Evolutionary conservation across 78 protist species (phyloP), one percentile per base, ranked within the genome.

Genomic region (Cyanophora paradoxa): DNA sequence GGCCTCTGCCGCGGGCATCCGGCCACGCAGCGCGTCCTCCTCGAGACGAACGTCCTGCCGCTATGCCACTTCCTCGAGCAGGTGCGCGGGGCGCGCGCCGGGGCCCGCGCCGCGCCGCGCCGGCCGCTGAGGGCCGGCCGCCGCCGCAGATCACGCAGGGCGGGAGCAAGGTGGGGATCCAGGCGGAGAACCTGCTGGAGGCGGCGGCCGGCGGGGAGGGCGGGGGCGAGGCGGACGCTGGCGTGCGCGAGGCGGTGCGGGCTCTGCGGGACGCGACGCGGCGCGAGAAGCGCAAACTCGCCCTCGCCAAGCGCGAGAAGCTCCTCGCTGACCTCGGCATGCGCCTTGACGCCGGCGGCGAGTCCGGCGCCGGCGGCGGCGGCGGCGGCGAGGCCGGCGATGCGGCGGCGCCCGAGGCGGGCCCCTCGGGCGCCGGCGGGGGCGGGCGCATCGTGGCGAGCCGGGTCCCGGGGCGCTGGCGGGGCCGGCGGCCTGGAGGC

Each of bases 11-110:
- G 0, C 0, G 28, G 72, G 85, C 31, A 79, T 66, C 71, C 70
- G 30, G 17, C 50, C 36, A 37, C 86, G 50, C 94, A 88, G 80
- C 24, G 2, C 19, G 19, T 42, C 24, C 46, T 82, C 5, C 16
- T 54, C 17, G 62, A 42, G 22, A 1, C 2, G 14, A 62, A 40
- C 33, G 34, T 78, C 24, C 19, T 84, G 64, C 46, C 46, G 71
- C 26, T 74, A 48, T 39, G 83, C 37, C 93, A 83, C 63, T 6
- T 58, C 6, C 48, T 87, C 24, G 93, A 88, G 61, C 81, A 79
- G 5, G 28, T 78, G 70, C 44, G 41, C 7, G 41, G 30, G 41
- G 19, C 11, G 22, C 34, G 22, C 3, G 48, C 19, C 2, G 72
- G 72, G 26, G 31, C 57, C 17, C 54, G 42, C 33, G 54, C 36